Percentiles rank a stretch among this genome's conserved stretches.
Evolutionary conservation across 73 alveolate genomes (phyloP).

Genomic region (Paramecium bursaria): DNA sequence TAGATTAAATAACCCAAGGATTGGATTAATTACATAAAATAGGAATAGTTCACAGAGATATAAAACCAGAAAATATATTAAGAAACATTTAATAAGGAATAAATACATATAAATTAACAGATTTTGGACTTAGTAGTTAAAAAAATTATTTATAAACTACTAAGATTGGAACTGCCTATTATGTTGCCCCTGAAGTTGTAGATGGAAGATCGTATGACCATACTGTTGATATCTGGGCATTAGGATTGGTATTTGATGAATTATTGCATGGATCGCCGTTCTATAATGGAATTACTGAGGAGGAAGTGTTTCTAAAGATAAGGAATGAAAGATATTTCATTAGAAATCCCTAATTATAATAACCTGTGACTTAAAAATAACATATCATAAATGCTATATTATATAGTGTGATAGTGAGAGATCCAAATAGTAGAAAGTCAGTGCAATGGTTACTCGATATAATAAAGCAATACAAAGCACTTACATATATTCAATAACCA

Average conservation of each 20-base stretch:
- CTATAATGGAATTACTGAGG: conserved; percentile 41
- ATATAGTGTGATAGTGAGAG: conserved; percentile 22
- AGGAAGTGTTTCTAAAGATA: conserved; percentile 40
- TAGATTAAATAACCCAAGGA: too few relatives aligned
- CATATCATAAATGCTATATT: not conserved
- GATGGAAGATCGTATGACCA: conserved; percentile 53
- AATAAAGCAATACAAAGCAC: conserved; percentile 45
- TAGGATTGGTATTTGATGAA: conserved; percentile 52
- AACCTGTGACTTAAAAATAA: not conserved
- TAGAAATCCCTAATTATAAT: conserved; percentile 6
- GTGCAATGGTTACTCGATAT: not conserved
- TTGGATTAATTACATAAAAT: too few relatives aligned
- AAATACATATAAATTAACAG: conserved; percentile 53
- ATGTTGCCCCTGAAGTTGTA: conserved; percentile 55
- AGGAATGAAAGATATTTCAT: conserved; percentile 35
- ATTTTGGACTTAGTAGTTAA: conserved; percentile 42
- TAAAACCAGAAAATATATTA: conserved; percentile 76
- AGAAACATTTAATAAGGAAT: conserved; percentile 31
- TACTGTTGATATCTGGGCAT: conserved; percentile 52
- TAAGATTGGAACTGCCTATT: conserved; percentile 53
- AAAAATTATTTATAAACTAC: not conserved
- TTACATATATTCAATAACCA: too few relatives aligned
- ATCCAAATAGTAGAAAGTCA: conserved; percentile 1
- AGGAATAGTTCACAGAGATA: conserved; percentile 71
- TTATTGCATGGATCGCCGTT: conserved; percentile 53